Evolutionary conservation across 371 early-diverging fungal species (phyloP).

Genomic region (Mucor lusitanicus): DNA sequence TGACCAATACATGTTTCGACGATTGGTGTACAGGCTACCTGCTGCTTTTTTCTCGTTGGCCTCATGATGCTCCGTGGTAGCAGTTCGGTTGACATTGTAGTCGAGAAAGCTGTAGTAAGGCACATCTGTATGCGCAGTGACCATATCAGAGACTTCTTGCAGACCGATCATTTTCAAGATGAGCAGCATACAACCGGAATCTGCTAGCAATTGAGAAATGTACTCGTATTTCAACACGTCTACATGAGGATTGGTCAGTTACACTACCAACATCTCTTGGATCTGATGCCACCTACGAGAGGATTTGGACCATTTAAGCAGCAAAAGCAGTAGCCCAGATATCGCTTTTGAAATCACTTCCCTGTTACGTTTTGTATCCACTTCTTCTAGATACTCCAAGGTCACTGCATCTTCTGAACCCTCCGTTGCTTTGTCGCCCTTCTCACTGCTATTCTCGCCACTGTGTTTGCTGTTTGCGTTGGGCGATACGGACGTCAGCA

Average conservation of each 20-base stretch:
- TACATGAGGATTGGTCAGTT: conserved; percentile 1
- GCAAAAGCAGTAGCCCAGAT: conserved; percentile 64
- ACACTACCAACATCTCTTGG: not conserved
- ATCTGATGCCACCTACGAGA: conserved; percentile 62
- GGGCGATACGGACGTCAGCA: conserved; percentile 35
- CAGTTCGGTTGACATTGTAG: conserved; percentile 1
- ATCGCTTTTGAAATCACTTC: conserved; percentile 82
- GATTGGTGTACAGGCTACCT: conserved; percentile 23
- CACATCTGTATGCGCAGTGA: conserved; percentile 60
- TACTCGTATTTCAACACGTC: conserved; percentile 78
- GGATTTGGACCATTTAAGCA: conserved; percentile 73
- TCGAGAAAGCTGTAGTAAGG: conserved; percentile 48
- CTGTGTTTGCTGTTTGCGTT: not conserved
- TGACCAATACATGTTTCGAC: conserved; percentile 71
- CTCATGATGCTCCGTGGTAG: conserved; percentile 3
- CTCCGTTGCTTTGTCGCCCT: not conserved
- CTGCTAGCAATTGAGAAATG: conserved; percentile 73
- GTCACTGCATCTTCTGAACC: not conserved
- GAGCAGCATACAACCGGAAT: conserved; percentile 79
- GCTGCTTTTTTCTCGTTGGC: not conserved
- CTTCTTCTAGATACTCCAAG: conserved; percentile 37
- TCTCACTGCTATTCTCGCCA: not conserved
- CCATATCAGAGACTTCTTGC: conserved; percentile 59
- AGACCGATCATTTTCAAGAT: conserved; percentile 80
- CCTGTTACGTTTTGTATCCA: conserved; percentile 57